Evolutionary conservation across 75 land plant genomes (phyloP).

Genomic region (Sequoiadendron giganteum): DNA sequence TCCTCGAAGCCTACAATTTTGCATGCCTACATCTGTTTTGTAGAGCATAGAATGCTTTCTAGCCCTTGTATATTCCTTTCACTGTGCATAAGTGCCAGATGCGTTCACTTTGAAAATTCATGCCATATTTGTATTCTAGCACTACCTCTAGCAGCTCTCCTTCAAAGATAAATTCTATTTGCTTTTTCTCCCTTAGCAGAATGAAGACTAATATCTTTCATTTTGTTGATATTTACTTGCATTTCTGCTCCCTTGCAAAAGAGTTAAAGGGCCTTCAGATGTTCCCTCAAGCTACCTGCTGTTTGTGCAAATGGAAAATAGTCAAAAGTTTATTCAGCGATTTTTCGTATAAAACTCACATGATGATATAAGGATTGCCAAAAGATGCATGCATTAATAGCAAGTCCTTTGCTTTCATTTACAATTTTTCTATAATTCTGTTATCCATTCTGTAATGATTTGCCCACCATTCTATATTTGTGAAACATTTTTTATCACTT

Average conservation of each 20-base stretch:
- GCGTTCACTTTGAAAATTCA: not conserved
- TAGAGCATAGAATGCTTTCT: not conserved
- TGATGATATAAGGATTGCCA: not conserved
- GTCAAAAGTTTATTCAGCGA: not conserved
- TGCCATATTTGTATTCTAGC: not conserved
- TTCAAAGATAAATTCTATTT: no score
- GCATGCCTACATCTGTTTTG: not conserved
- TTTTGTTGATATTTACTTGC: not conserved
- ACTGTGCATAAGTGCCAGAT: not conserved
- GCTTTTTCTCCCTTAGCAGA: not conserved
- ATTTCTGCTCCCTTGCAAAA: not conserved
- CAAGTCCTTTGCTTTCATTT: not conserved
- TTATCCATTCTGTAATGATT: not conserved
- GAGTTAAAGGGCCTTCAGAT: not conserved
- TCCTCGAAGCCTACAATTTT: not conserved
- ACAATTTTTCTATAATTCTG: no score
- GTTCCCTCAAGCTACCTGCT: not conserved
- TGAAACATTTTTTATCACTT: not conserved
- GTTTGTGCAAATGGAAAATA: not conserved
- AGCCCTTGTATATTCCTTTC: not conserved
- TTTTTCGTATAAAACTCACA: not conserved
- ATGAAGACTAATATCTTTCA: not conserved
- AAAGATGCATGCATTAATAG: not conserved
- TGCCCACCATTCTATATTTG: not conserved
- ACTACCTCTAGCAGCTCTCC: not conserved